Conservation (phyloP, 768 basidiomycete genomes). For the Rossbeevera mucosa region DNA sequence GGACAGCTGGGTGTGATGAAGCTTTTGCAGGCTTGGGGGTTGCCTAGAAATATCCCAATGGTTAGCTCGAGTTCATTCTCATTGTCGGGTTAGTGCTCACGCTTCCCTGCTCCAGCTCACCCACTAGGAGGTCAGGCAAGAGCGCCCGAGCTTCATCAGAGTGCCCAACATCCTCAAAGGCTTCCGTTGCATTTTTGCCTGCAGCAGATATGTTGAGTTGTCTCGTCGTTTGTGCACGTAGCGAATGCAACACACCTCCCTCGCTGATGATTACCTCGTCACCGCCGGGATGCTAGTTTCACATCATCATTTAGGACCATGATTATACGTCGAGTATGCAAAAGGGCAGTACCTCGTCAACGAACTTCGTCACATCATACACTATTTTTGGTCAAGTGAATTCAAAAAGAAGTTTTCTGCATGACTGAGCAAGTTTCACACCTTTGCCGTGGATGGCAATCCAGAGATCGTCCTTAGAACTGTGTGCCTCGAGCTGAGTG, state of each 20-base stretch:
- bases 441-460: conserved; percentile 85
- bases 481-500: conserved; percentile 77
- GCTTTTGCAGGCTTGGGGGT: conserved; percentile 49
- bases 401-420: not conserved
- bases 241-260: conserved; percentile 56
- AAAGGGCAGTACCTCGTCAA: conserved; percentile 72
- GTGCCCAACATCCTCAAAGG: conserved; percentile 99
- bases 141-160: conserved; percentile 94
- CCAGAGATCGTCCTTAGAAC: conserved; percentile 70
- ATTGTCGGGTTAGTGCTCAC: conserved; percentile 37
- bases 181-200: conserved; percentile 96
- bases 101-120: conserved; percentile 70
- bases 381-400: conserved; percentile 45
- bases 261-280: conserved; percentile 97
- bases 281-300: conserved; percentile 83
- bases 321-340: not conserved
- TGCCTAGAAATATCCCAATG: conserved; percentile 32
- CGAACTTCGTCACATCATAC: conserved; percentile 89
- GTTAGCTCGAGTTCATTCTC: conserved; percentile 1
- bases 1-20: conserved; percentile 38
- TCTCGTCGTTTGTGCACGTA: not conserved
- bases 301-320: conserved; percentile 1
- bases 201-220: conserved; percentile 11
- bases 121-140: conserved; percentile 73
- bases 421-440: conserved; percentile 24